Evolutionary conservation across 306 rosid species (phyloP).

Genomic region (Quercus berberidifolia): DNA sequence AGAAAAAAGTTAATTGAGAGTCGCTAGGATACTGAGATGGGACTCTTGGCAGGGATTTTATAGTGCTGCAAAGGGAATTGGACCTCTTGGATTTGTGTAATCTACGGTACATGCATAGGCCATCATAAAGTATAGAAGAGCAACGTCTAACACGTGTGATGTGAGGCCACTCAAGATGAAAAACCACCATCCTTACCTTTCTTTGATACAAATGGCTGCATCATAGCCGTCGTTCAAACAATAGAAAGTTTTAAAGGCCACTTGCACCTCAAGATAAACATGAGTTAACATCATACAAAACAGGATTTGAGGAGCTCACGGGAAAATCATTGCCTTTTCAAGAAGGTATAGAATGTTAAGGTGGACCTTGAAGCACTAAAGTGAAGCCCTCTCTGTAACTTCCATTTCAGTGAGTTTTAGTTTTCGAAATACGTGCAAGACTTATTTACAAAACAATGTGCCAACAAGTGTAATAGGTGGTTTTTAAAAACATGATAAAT

Average conservation of each 20-base stretch:
- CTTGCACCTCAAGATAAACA: conserved; percentile 30
- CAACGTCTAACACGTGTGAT: conserved; percentile 43
- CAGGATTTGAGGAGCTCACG: neutral
- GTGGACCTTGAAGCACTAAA: neutral
- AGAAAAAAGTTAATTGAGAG: neutral
- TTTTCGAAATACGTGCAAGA: too few species aligned
- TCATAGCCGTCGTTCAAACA: conserved; percentile 23
- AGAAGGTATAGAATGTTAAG: neutral
- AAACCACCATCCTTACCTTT: conserved; percentile 23
- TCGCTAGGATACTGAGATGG: too few species aligned
- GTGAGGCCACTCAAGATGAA: conserved; percentile 4
- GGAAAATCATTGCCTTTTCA: neutral
- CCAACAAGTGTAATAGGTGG: too few species aligned
- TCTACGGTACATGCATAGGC: conserved; percentile 44
- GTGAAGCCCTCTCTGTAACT: neutral
- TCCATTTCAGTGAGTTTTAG: neutral
- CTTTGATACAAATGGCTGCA: conserved; percentile 9
- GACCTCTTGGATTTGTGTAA: conserved; percentile 7
- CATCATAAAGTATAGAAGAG: conserved; percentile 18
- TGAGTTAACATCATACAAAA: conserved; percentile 5
- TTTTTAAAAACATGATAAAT: too few species aligned
- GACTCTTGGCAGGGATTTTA: neutral
- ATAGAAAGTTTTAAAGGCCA: neutral
- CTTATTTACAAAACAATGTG: too few species aligned
- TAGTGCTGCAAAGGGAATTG: neutral